phyloP scores from a whole-genome alignment of 73 alveolate species.

The Paramecium caudatum region DNA sequence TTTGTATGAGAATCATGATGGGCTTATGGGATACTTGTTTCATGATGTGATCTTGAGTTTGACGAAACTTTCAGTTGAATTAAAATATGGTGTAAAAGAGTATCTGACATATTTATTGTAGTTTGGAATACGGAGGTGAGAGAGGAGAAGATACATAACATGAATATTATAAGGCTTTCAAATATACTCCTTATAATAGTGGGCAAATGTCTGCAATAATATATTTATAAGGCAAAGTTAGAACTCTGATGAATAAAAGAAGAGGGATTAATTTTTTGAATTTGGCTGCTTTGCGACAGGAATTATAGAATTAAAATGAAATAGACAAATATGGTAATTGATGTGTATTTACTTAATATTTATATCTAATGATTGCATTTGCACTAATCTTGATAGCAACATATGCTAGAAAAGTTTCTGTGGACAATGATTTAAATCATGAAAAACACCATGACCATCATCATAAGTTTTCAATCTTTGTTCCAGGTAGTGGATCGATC shows the following conservation, averaged over 20 bases:
- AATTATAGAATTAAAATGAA: neutral
- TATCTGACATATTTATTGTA: neutral
- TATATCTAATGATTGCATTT: too few species aligned
- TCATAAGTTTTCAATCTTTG: slow-evolving; percentile 4
- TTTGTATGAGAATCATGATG: slow-evolving; percentile 48
- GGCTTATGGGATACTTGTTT: slow-evolving; percentile 24
- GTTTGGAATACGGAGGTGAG: neutral
- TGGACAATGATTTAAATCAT: too few species aligned
- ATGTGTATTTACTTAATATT: too few species aligned
- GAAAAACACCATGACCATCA: neutral
- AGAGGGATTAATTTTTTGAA: slow-evolving; percentile 23
- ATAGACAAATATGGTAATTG: too few species aligned
- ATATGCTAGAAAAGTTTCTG: too few species aligned
- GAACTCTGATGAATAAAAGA: slow-evolving; percentile 1
- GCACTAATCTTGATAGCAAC: too few species aligned
- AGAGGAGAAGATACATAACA: neutral
- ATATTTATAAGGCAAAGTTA: neutral
- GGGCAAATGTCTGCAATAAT: slow-evolving; percentile 2
- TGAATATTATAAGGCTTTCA: neutral
- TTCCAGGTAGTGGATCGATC: neutral
- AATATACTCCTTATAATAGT: neutral
- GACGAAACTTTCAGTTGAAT: slow-evolving; percentile 60
- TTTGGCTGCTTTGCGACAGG: neutral
- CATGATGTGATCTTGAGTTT: slow-evolving; percentile 68
- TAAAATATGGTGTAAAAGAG: slow-evolving; percentile 65